Evolutionary conservation across 2,329 filamentous ascomycete genomes (phyloP).

Genomic region (Fusarium sp.): DNA sequence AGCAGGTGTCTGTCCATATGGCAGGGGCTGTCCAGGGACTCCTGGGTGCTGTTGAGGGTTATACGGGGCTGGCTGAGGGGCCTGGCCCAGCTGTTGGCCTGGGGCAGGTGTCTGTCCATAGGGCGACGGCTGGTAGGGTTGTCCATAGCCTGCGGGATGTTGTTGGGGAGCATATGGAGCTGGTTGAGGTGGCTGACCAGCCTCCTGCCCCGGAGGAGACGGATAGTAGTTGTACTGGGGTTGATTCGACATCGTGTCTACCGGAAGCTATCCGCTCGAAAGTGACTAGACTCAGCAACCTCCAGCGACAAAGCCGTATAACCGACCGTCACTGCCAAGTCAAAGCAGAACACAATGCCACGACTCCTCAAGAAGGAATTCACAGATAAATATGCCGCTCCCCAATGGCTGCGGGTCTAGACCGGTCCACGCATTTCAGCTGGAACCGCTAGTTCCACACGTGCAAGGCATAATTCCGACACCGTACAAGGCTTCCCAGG

Average conservation of each 20-base stretch:
- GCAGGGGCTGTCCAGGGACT: background rate
- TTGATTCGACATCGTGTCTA: slow-evolving; percentile 8
- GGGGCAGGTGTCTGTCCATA: slow-evolving; percentile 25
- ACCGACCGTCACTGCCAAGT: background rate
- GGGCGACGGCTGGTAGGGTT: background rate
- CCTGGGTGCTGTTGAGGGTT: background rate
- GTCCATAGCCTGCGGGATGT: background rate
- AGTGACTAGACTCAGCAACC: background rate
- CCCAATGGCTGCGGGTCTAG: slow-evolving; percentile 11
- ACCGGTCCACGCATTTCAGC: slow-evolving; percentile 37
- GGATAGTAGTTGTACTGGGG: slow-evolving; percentile 15
- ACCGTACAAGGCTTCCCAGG: background rate
- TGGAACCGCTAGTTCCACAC: slow-evolving; percentile 28
- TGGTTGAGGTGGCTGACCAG: background rate
- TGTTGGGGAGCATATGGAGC: slow-evolving; percentile 7
- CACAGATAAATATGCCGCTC: slow-evolving; percentile 9
- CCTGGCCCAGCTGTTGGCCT: background rate
- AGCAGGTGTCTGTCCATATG: background rate
- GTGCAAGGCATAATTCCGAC: slow-evolving; percentile 23
- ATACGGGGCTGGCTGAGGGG: background rate
- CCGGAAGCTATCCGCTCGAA: background rate
- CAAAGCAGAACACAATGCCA: background rate
- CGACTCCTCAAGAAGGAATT: background rate
- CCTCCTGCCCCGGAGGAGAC: background rate
- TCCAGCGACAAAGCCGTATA: background rate